A percentile compares a stretch with the other conserved stretches of the same genome.
phyloP scores from a whole-genome alignment of 1,139 yeast genomes.

The Pneumocystis jirovecii region DNA sequence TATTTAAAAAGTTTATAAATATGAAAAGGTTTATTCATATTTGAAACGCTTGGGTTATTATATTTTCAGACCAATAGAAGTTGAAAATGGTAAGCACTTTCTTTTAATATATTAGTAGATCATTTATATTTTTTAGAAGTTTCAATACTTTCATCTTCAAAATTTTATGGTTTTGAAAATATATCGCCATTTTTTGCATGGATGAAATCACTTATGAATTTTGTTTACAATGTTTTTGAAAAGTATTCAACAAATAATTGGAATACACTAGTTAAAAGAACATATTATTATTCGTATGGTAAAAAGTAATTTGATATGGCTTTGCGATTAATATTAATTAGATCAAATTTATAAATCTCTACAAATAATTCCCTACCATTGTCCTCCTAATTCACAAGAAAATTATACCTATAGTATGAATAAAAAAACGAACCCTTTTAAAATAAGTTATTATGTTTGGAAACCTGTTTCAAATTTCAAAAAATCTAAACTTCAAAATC shows the following conservation, averaged over 20 bases:
- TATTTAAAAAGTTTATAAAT: neutral
- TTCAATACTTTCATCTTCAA: neutral
- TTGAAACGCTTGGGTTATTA: conserved; percentile 70
- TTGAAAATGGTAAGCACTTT: neutral
- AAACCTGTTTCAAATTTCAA: conserved; percentile 61
- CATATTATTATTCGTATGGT: conserved; percentile 13
- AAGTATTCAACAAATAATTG: conserved; percentile 10
- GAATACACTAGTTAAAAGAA: conserved; percentile 10
- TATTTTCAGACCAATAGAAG: conserved; percentile 29
- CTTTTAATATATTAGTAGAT: neutral
- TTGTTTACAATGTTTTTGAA: conserved; percentile 5
- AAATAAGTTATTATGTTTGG: conserved; percentile 55
- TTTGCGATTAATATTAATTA: neutral
- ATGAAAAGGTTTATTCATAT: conserved; percentile 44
- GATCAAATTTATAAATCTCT: conserved; percentile 7
- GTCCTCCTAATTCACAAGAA: neutral
- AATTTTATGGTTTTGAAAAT: neutral
- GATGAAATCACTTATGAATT: neutral
- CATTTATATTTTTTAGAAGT: neutral
- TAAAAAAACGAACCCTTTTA: conserved; percentile 16
- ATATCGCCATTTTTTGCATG: neutral
- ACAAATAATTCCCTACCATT: conserved; percentile 13
- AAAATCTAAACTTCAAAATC: conserved; percentile 52
- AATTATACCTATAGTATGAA: neutral
- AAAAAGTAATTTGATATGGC: neutral